These are phyloP conservation scores for Halophytophthora batemanensis DNA, from an alignment of 352 stramenopile genomes.

Conservation along the genomic window DNA sequence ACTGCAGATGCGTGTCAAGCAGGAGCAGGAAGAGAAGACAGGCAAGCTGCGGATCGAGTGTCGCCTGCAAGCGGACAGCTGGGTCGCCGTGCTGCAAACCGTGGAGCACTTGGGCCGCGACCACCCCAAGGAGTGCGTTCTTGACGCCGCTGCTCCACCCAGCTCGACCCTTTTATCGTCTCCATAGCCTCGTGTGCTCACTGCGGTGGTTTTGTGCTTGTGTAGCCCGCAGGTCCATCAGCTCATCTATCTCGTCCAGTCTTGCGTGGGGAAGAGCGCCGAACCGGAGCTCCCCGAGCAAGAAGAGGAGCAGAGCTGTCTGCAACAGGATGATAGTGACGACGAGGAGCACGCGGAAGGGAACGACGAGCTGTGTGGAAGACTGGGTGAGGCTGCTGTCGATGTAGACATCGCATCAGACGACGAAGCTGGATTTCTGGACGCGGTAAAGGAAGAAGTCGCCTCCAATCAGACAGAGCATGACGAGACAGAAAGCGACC, in stretches of 20 bases:
- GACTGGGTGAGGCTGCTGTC: conserved; percentile 16
- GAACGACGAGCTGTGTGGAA: conserved; percentile 10
- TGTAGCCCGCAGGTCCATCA: conserved; percentile 37
- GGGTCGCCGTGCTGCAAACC: conserved; percentile 24
- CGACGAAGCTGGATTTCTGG: conserved; percentile 14
- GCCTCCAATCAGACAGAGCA: conserved; percentile 58
- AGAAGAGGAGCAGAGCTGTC: conserved; percentile 15
- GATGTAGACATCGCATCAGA: conserved; percentile 11
- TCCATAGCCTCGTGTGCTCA: not conserved
- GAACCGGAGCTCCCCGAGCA: conserved; percentile 30
- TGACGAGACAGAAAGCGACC: conserved; percentile 9
- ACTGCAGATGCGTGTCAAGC: conserved; percentile 25
- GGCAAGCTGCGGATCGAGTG: conserved; percentile 5
- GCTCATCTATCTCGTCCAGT: conserved; percentile 32
- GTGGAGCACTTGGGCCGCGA: conserved; percentile 27
- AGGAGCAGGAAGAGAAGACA: conserved; percentile 21
- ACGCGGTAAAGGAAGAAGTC: conserved; percentile 9
- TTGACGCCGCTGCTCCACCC: not conserved
- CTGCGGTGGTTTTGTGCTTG: conserved; percentile 5
- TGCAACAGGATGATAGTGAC: conserved; percentile 16
- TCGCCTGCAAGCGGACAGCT: conserved; percentile 16
- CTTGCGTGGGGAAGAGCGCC: conserved; percentile 18
- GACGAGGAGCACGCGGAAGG: conserved; percentile 14
- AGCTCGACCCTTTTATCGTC: not conserved
- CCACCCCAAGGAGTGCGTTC: conserved; percentile 30